These are phyloP conservation scores for Vigna hirtella DNA, from an alignment of 306 rosid genomes.

Conservation along the genomic window DNA sequence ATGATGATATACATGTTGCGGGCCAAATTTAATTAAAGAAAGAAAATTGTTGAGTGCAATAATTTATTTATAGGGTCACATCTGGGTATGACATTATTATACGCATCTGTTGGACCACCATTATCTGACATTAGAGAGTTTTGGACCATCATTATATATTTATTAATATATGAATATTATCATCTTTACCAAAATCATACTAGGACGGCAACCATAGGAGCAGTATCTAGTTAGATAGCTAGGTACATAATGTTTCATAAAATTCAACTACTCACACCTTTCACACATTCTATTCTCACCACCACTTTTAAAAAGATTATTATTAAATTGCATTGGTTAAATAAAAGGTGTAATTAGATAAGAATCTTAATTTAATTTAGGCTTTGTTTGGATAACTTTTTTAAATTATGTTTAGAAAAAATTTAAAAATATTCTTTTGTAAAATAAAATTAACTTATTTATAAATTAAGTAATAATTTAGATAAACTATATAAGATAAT, in stretches of 20 bases:
- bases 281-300: background rate
- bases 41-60: constrained; percentile 32
- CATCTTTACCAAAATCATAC: constrained; percentile 16
- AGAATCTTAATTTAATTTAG: background rate
- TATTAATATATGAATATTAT: constrained; percentile 18
- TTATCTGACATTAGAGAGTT: constrained; percentile 39
- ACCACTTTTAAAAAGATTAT: background rate
- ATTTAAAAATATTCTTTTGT: no score
- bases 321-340: background rate
- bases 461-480: no score
- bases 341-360: background rate
- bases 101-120: constrained; percentile 48
- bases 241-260: constrained; percentile 23
- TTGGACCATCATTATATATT: constrained; percentile 12
- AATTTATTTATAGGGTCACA: constrained; percentile 37
- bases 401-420: no score
- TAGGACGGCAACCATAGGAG: constrained; percentile 31
- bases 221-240: constrained; percentile 25
- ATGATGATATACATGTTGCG: background rate
- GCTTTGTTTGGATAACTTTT: no score
- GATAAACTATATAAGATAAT: no score
- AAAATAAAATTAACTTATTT: no score
- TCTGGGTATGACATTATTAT: constrained; percentile 34
- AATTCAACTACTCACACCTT: background rate
- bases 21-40: constrained; percentile 9